A percentile compares a stretch with the other conserved stretches of the same genome.
Evolutionary conservation across 106 monocot species (phyloP).

Genomic region (Allium cepa): DNA sequence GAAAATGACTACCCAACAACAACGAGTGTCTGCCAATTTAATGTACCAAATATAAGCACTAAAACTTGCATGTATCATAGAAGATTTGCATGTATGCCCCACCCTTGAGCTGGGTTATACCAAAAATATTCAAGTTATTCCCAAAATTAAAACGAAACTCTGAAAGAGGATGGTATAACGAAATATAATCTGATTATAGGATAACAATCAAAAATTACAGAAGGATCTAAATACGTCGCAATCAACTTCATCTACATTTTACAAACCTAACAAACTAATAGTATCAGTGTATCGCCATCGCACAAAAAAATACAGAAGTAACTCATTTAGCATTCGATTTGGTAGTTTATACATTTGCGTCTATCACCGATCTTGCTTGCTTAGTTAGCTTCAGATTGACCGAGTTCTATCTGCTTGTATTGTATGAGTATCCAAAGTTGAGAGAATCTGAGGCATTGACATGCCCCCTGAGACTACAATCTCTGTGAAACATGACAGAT

Average conservation of each 20-base stretch:
- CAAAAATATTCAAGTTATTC: too few species aligned
- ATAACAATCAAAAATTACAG: background rate
- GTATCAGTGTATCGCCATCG: slow-evolving; percentile 3
- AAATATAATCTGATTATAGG: background rate
- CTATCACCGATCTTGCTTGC: background rate
- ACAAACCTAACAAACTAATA: slow-evolving; percentile 8
- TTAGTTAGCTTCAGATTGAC: slow-evolving; percentile 30
- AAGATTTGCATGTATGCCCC: too few species aligned
- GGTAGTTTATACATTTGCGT: background rate
- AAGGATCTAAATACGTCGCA: background rate
- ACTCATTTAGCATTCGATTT: background rate
- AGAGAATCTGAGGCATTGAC: slow-evolving; percentile 76
- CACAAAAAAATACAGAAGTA: background rate
- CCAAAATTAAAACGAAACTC: background rate
- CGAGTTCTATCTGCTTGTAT: slow-evolving; percentile 47
- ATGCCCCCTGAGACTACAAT: slow-evolving; percentile 77
- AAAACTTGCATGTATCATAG: too few species aligned
- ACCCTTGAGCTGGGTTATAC: too few species aligned
- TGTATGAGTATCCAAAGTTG: slow-evolving; percentile 33
- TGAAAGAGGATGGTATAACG: background rate
- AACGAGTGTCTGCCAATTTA: background rate
- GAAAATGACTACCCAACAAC: background rate
- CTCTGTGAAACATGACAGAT: slow-evolving; percentile 28
- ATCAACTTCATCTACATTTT: slow-evolving; percentile 8
- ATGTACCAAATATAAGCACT: too few species aligned